These are phyloP conservation scores for Arthrocladium fulminans DNA, from an alignment of 2,329 filamentous ascomycete genomes.

Conservation along the genomic window DNA sequence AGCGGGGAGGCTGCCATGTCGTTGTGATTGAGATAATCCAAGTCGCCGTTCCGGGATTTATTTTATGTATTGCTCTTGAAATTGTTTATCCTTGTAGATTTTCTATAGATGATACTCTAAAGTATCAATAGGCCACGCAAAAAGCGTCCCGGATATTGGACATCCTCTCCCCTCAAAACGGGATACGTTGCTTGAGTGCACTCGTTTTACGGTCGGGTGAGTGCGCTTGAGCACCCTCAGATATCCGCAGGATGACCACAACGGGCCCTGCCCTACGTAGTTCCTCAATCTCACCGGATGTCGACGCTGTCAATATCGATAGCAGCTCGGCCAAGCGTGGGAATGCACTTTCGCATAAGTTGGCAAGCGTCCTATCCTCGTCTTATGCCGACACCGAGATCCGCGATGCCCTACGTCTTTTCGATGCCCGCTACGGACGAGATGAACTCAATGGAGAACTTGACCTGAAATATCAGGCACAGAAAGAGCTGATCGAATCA, in stretches of 20 bases:
- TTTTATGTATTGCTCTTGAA: no score
- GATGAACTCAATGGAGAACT: constrained; percentile 74
- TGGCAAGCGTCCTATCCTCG: constrained; percentile 76
- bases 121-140: no score
- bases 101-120: no score
- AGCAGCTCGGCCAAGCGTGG: constrained; percentile 11
- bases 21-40: no score
- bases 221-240: not conserved
- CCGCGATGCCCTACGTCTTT: constrained; percentile 66
- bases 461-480: constrained; percentile 65
- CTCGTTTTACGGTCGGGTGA: no score
- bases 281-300: not conserved
- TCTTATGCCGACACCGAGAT: constrained; percentile 92
- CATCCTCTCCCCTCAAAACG: no score
- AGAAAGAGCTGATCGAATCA: constrained; percentile 76
- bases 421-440: constrained; percentile 61
- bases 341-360: constrained; percentile 68
- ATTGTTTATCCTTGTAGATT: no score
- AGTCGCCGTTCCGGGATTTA: no score
- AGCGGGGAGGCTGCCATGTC: no score
- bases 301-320: constrained; percentile 1
- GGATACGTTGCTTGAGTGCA: no score
- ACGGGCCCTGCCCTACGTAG: not conserved
- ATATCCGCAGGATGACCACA: not conserved
- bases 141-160: no score